Evolutionary conservation across 2,329 filamentous ascomycete genomes (phyloP).

Genomic region (Epichloe festucae): DNA sequence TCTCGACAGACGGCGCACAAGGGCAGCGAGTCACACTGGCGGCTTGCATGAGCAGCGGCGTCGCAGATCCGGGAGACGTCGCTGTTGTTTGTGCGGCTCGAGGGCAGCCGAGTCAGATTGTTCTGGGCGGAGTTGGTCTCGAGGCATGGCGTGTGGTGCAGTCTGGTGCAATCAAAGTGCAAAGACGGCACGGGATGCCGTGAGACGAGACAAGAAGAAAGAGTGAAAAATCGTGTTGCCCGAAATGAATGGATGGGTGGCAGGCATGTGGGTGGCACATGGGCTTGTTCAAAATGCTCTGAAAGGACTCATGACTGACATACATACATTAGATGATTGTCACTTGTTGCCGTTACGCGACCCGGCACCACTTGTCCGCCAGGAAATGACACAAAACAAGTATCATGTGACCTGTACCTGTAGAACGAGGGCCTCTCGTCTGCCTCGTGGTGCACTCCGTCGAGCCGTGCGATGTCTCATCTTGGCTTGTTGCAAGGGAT

Average conservation of each 20-base stretch:
- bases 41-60: constrained; percentile 42
- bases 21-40: constrained; percentile 23
- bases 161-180: neutral
- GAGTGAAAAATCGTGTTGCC: no score
- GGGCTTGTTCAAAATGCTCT: no score
- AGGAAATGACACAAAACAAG: neutral
- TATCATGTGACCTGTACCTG: neutral
- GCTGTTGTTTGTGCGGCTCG: constrained; percentile 20
- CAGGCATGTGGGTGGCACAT: no score
- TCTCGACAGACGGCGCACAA: constrained; percentile 14
- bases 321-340: neutral
- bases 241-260: no score
- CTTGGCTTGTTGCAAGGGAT: neutral
- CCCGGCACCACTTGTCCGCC: neutral
- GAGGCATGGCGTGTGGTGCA: constrained; percentile 26
- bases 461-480: neutral
- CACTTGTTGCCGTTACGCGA: neutral
- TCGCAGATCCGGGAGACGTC: constrained; percentile 46
- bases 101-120: constrained; percentile 12
- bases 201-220: no score
- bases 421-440: no score
- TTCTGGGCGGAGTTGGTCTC: constrained; percentile 34
- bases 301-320: neutral
- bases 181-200: no score
- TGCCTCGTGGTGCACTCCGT: no score